These are phyloP conservation scores for Sambucus nigra DNA, from an alignment of 129 eudicot species.

Conservation along the genomic window DNA sequence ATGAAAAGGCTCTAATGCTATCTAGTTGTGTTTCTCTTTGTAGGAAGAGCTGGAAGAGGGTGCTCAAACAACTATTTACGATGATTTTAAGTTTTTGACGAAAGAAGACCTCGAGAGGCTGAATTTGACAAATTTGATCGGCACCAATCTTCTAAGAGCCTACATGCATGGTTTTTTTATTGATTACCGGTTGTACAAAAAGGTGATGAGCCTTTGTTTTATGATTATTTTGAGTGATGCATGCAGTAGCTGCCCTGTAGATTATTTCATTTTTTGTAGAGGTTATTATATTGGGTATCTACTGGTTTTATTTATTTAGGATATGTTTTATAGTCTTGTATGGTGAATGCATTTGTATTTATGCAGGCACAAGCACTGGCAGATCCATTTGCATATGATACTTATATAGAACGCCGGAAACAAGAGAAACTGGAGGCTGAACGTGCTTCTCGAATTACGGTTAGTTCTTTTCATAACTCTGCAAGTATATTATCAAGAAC, in stretches of 20 bases:
- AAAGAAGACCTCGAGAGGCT: conserved; percentile 76
- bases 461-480: conserved; percentile 20
- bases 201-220: conserved; percentile 33
- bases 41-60: conserved; percentile 96
- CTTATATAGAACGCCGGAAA: conserved; percentile 65
- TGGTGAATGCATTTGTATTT: not conserved
- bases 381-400: conserved; percentile 75
- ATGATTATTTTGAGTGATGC: not conserved
- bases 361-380: conserved; percentile 71
- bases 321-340: too few relatives aligned
- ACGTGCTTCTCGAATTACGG: conserved; percentile 73
- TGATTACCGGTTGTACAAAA: conserved; percentile 70
- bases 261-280: not conserved
- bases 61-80: conserved; percentile 74
- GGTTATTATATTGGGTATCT: not conserved
- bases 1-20: conserved; percentile 12
- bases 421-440: conserved; percentile 53
- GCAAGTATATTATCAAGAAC: too few relatives aligned
- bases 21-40: conserved; percentile 9
- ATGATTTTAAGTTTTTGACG: conserved; percentile 87
- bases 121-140: conserved; percentile 69
- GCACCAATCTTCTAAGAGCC: conserved; percentile 86
- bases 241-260: not conserved
- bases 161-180: conserved; percentile 93
- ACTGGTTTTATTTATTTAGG: not conserved